These are phyloP conservation scores for Corylus americana DNA, from an alignment of 306 rosid species.

Conservation along the genomic window DNA sequence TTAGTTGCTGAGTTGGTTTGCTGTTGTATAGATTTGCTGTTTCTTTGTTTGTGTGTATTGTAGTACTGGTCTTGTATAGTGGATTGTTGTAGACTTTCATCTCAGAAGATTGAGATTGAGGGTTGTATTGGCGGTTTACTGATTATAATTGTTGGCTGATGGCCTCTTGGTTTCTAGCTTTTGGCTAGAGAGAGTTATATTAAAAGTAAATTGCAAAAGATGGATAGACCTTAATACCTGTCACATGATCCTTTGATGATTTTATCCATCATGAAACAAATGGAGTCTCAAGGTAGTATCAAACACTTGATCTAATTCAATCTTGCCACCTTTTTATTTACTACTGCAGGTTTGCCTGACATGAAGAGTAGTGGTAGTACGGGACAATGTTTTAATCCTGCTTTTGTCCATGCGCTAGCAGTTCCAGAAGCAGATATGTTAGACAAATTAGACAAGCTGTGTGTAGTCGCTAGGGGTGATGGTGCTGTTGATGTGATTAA, in stretches of 20 bases:
- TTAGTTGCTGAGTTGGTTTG: too few species aligned
- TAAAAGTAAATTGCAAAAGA: background rate
- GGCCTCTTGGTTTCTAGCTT: too few species aligned
- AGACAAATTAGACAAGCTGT: conserved; percentile 61
- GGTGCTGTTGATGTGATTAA: conserved; percentile 68
- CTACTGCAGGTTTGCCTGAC: conserved; percentile 55
- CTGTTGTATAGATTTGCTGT: too few species aligned
- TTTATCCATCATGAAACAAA: conserved; percentile 8
- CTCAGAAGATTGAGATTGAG: too few species aligned
- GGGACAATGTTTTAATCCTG: conserved; percentile 82
- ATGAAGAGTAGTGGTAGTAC: conserved; percentile 35
- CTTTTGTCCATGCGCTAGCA: conserved; percentile 78
- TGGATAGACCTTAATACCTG: background rate
- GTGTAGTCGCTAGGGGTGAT: conserved; percentile 89
- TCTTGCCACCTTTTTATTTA: conserved; percentile 19
- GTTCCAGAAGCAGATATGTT: conserved; percentile 85
- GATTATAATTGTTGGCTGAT: too few species aligned
- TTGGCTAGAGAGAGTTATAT: too few species aligned
- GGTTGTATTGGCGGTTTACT: too few species aligned
- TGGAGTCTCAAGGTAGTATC: background rate
- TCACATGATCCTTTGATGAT: conserved; percentile 22
- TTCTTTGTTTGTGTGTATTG: too few species aligned
- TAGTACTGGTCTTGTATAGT: too few species aligned
- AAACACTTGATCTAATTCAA: background rate
- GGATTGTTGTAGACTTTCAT: too few species aligned